Evolutionary conservation across 2,329 filamentous ascomycete species (phyloP).

Genomic region (Teratosphaeria zuluensis): DNA sequence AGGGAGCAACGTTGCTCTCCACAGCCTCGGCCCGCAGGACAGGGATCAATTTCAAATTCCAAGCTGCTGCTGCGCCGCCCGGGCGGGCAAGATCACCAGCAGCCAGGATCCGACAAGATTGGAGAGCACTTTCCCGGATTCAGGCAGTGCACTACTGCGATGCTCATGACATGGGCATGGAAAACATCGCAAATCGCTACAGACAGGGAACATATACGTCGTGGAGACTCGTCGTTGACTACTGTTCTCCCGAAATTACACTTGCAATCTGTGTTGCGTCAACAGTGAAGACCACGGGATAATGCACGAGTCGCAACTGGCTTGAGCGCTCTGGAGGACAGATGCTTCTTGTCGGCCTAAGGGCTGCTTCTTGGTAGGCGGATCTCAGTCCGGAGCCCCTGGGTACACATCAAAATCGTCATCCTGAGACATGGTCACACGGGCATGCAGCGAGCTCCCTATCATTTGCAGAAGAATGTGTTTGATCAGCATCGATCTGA

Average conservation of each 20-base stretch:
- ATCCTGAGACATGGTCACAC: neutral
- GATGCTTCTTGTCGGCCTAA: neutral
- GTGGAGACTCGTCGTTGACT: neutral
- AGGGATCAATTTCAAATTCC: slow-evolving; percentile 1
- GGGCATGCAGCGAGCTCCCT: neutral
- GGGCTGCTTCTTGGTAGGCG: neutral
- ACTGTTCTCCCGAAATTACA: neutral
- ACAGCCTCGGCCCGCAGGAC: neutral
- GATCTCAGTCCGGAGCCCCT: neutral
- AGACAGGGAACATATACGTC: too few relatives aligned
- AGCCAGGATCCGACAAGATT: neutral
- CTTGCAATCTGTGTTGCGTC: neutral
- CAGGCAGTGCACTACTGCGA: neutral
- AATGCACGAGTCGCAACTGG: neutral
- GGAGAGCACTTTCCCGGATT: neutral
- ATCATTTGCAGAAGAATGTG: neutral
- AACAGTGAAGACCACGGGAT: neutral
- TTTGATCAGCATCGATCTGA: neutral
- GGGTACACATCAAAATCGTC: neutral
- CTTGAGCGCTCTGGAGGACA: neutral
- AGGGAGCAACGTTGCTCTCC: neutral
- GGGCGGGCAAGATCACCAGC: neutral
- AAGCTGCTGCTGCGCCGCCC: neutral
- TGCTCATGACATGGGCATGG: neutral
- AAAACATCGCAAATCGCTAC: neutral